Evolutionary conservation across 108 stramenopile species (phyloP), one percentile per base, ranked within the genome.

Genomic region (Epipyxis sp.): DNA sequence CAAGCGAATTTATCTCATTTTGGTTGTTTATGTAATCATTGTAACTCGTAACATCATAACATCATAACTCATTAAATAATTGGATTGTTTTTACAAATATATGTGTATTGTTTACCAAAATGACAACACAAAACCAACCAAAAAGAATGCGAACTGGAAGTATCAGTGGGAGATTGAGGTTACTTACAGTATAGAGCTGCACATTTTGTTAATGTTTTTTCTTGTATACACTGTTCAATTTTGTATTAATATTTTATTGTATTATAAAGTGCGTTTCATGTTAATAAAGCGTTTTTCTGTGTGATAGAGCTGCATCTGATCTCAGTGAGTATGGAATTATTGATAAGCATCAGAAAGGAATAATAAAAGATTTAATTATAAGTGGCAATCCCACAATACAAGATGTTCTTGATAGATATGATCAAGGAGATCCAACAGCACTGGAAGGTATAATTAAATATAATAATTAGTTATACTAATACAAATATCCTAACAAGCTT

Each of bases 321-420:
- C 78, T 87, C 69, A 83, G 84, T 42, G 86, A 87, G 67, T 45
- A 78, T 65, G 85, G 84, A 45, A n/a, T 84, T 6, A 84, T 87
- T 40, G 85, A 86, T 81, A 86, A 84, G 81, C 81, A 62, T 39
- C 79, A 85, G 67, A 86, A 87, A 71, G 86, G 86, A 20, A 62
- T 84, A 13, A 81, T 87, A 44, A 87, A 87, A 67, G 85, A 87
- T 30, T 68, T 86, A 41, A 87, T 87, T 41, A 87, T 87, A 41
- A 57, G 80, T 58, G 86, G 85, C 3, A 85, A 86, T 78, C 40
- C 81, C n/a, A 44, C 69, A 41, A 77, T 87, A 42, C 85, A 84
- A 45, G 13, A 78, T 27, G 79, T 80, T 43, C 80, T 87, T 27
- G 81, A 86, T 25, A 80, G 43, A 37, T 84, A 79, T 42, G 86